A percentile compares a stretch with the other conserved stretches of the same genome.
Conservation (phyloP, 331 rosid species). For the Ulmus americana region DNA sequence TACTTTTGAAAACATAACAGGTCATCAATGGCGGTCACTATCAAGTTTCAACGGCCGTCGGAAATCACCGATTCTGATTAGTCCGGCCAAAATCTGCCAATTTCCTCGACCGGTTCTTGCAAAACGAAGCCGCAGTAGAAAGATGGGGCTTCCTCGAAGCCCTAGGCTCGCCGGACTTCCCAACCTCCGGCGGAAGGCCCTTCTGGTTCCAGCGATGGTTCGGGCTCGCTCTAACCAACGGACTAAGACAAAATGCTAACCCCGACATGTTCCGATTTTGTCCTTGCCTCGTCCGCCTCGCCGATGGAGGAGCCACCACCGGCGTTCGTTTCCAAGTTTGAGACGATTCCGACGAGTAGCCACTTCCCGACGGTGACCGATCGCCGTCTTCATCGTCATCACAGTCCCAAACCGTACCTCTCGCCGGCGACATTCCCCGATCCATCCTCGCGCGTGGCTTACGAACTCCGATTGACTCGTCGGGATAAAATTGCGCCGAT, state of each 20-base stretch:
- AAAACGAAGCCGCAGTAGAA: conserved; percentile 49
- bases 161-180: conserved; percentile 36
- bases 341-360: conserved; percentile 49
- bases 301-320: conserved; percentile 27
- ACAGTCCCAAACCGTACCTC: conserved; percentile 24
- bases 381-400: conserved; percentile 34
- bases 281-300: conserved; percentile 30
- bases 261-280: conserved; percentile 41
- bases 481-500: conserved; percentile 12
- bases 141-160: conserved; percentile 46
- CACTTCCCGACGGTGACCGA: conserved; percentile 50
- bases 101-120: conserved; percentile 70
- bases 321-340: conserved; percentile 60
- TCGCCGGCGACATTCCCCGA: conserved; percentile 88
- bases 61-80: conserved; percentile 50
- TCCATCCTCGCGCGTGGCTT: conserved; percentile 28
- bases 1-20: conserved; percentile 8
- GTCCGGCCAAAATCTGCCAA: conserved; percentile 63
- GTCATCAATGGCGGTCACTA: conserved; percentile 1
- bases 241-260: conserved; percentile 64
- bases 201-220: conserved; percentile 61
- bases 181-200: conserved; percentile 36
- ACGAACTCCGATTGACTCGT: conserved; percentile 19
- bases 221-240: conserved; percentile 70
- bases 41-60: conserved; percentile 29